Evolutionary conservation across 768 basidiomycete species (phyloP).

Genomic region (Auriscalpium vulgare): DNA sequence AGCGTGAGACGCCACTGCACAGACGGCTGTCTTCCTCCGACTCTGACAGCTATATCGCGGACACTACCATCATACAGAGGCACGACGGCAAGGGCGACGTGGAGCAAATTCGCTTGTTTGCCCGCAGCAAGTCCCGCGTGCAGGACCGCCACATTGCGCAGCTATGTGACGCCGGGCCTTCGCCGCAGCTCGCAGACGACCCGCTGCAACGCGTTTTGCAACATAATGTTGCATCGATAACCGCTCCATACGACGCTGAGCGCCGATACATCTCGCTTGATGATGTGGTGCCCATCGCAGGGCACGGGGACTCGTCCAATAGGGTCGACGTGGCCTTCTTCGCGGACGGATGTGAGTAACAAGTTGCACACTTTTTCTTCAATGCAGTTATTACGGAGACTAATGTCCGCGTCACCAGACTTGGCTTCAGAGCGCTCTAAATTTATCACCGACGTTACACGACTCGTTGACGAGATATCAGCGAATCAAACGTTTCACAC

Average conservation of each 20-base stretch:
- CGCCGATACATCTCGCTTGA: conserved; percentile 30
- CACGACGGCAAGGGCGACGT: background rate
- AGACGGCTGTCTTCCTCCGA: conserved; percentile 7
- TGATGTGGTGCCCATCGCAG: conserved; percentile 46
- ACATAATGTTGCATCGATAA: background rate
- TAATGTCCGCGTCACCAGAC: conserved; percentile 31
- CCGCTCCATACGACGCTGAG: background rate
- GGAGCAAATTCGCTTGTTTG: background rate
- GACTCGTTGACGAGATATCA: conserved; percentile 63
- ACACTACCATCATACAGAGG: background rate
- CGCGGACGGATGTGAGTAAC: conserved; percentile 62
- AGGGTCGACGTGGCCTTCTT: conserved; percentile 74
- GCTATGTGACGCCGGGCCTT: background rate
- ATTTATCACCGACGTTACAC: conserved; percentile 57
- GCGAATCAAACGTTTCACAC: conserved; percentile 70
- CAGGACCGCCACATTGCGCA: background rate
- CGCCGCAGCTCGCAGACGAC: conserved; percentile 4
- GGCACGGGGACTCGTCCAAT: conserved; percentile 56
- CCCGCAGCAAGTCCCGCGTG: background rate
- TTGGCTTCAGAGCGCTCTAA: conserved; percentile 45
- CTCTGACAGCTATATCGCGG: background rate
- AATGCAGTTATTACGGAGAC: background rate
- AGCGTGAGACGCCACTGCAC: conserved; percentile 2
- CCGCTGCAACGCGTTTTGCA: background rate
- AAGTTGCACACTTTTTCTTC: background rate